phyloP scores from a whole-genome alignment of 2,329 filamentous ascomycete species.

The Hirsutella rhossiliensis region DNA sequence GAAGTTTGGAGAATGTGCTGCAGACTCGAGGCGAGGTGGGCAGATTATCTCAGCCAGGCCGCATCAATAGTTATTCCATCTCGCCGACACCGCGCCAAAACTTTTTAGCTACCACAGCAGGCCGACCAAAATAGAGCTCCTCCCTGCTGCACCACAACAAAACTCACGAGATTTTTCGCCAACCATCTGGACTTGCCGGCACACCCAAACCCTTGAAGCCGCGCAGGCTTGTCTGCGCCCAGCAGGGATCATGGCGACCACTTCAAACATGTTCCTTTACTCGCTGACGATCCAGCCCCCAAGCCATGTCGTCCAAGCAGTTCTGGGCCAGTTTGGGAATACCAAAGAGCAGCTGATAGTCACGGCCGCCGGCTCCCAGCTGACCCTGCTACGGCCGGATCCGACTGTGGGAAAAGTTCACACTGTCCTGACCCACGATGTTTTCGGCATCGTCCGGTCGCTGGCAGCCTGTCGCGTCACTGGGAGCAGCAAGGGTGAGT shows the following conservation, averaged over 20 bases:
- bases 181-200: not conserved
- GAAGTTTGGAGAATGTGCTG: not conserved
- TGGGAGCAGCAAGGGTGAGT: constrained; percentile 91
- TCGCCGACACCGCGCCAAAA: constrained; percentile 13
- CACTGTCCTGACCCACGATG: constrained; percentile 79
- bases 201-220: constrained; percentile 9
- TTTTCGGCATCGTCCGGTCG: constrained; percentile 89
- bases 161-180: constrained; percentile 2
- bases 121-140: constrained; percentile 2
- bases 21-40: not conserved
- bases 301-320: constrained; percentile 78
- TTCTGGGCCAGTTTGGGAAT: constrained; percentile 89
- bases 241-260: constrained; percentile 72
- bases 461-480: constrained; percentile 84
- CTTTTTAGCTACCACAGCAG: constrained; percentile 18
- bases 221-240: constrained; percentile 39
- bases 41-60: constrained; percentile 6
- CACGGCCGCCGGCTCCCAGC: constrained; percentile 79
- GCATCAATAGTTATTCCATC: constrained; percentile 25
- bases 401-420: constrained; percentile 75
- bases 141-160: constrained; percentile 8
- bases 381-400: constrained; percentile 80
- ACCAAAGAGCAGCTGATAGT: constrained; percentile 97
- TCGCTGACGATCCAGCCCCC: constrained; percentile 91
- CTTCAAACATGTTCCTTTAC: constrained; percentile 98